A percentile compares a stretch with the other conserved stretches of the same genome.
Evolutionary conservation across 495 filamentous ascomycete genomes (phyloP).

Genomic region (Polyplosphaeria fusca): DNA sequence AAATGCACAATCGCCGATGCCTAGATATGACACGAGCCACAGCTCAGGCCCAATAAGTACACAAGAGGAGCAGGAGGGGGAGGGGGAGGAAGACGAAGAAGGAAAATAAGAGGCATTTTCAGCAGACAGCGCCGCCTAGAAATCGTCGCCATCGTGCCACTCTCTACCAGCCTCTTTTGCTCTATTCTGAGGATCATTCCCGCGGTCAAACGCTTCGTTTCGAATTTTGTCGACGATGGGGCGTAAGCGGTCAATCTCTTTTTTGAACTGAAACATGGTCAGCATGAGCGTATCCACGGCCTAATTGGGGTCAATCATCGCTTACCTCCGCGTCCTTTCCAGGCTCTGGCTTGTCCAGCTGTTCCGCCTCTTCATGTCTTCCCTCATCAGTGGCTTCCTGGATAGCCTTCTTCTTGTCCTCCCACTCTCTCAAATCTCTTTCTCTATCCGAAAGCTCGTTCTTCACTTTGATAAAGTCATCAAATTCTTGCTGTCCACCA

Average conservation of each 20-base stretch:
- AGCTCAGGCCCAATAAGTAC: no score
- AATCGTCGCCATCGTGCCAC: slow-evolving; percentile 56
- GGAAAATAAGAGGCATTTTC: no score
- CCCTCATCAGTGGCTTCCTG: slow-evolving; percentile 36
- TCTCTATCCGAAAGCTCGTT: slow-evolving; percentile 45
- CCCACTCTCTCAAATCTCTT: slow-evolving; percentile 50
- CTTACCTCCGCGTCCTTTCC: slow-evolving; percentile 38
- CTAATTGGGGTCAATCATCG: no score
- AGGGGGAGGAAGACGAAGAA: no score
- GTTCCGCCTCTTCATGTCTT: slow-evolving; percentile 39
- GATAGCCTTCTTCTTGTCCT: slow-evolving; percentile 39
- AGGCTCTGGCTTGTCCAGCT: slow-evolving; percentile 44
- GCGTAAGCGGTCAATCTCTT: slow-evolving; percentile 41
- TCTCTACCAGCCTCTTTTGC: slow-evolving; percentile 52
- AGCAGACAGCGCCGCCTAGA: slow-evolving; percentile 20
- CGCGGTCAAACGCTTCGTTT: slow-evolving; percentile 49
- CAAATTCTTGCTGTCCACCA: slow-evolving; percentile 54
- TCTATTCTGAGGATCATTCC: slow-evolving; percentile 50
- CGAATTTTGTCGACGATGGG: slow-evolving; percentile 42
- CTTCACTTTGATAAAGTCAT: slow-evolving; percentile 47
- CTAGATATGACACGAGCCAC: no score
- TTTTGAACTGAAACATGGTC: no score
- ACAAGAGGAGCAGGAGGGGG: no score
- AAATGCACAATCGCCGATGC: no score
- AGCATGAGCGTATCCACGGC: no score